Evolutionary conservation across 352 stramenopile species (phyloP), one percentile per base, ranked within the genome.

Genomic region (Nothophytophthora sp.): DNA sequence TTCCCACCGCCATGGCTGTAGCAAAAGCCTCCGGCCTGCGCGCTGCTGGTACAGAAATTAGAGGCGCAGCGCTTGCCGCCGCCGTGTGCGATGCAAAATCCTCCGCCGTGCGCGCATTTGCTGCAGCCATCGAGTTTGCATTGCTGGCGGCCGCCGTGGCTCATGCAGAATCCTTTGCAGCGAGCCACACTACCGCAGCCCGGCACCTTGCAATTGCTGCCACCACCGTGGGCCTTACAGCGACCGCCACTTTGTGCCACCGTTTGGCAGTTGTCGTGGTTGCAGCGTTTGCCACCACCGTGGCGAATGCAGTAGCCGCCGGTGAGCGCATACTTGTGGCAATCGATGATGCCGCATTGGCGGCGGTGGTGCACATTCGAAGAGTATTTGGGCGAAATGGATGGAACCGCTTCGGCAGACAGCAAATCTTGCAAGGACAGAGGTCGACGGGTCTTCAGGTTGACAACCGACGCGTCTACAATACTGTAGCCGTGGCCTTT

Each of bases 221-320:
- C 86, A 22, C 86, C 86, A 25, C 86, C 86, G 33, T 96, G 86
- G 12, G 81, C 78, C 53, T 90, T 94, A 70, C 86, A 96, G 4
- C 81, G 67, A 2, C 86, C 86, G 2, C 86, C 83, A 50, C 81
- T 89, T 46, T 94, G 79, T 8, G 85, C 83, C 8, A 89, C 81
- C 0, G 85, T 94, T 27, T 68, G 57, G 38, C 83, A 93, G 22
- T 70, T 56, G 1, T 72, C 59, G 11, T 63, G 56, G 37, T 60
- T 82, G 60, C 83, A 93, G 5, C 76, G 80, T 50, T 93, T 93
- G 43, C 83, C 81, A 5, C 83, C 83, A 13, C 83, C 83, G 42
- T 93, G 81, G 12, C 71, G 65, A 30, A 88, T 88, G 45, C 81
- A 94, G 34, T 86, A 90, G 5, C 83, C 83, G 9, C 75, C 78